These are phyloP conservation scores for Vittaforma corneae DNA, from an alignment of 371 early-diverging fungal genomes.

Conservation along the genomic window DNA sequence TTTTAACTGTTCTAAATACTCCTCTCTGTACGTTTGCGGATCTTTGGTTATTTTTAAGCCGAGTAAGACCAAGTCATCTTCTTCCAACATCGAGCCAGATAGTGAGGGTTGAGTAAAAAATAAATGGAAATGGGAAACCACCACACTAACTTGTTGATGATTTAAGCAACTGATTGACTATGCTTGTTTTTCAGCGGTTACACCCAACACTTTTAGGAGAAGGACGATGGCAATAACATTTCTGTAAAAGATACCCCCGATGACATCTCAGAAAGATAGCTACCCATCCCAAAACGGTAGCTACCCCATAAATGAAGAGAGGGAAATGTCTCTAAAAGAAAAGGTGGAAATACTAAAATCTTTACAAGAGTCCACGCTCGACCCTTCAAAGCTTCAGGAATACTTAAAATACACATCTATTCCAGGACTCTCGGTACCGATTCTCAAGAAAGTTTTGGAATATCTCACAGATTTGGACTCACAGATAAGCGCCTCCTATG, in stretches of 20 bases:
- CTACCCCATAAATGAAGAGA: too few relatives aligned
- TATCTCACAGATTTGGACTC: background rate
- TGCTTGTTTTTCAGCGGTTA: too few relatives aligned
- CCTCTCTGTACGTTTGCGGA: constrained; percentile 1
- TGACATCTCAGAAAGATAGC: too few relatives aligned
- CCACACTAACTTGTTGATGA: too few relatives aligned
- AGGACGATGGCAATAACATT: too few relatives aligned
- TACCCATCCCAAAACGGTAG: too few relatives aligned
- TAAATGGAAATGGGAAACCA: too few relatives aligned
- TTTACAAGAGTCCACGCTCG: background rate
- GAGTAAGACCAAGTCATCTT: constrained; percentile 11
- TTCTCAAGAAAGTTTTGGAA: background rate
- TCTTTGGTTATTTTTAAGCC: constrained; percentile 10
- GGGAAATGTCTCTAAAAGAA: background rate
- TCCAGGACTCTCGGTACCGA: background rate
- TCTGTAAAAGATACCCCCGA: too few relatives aligned
- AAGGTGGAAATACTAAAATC: background rate
- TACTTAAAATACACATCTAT: background rate
- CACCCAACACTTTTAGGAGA: too few relatives aligned
- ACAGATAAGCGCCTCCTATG: background rate
- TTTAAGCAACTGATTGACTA: too few relatives aligned
- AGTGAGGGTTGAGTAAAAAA: too few relatives aligned
- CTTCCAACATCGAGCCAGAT: too few relatives aligned
- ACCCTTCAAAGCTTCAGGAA: background rate
- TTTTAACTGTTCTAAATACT: constrained; percentile 6